Evolutionary conservation across 805 yeast species (phyloP).

Genomic region (Kluyveromyces siamensis): DNA sequence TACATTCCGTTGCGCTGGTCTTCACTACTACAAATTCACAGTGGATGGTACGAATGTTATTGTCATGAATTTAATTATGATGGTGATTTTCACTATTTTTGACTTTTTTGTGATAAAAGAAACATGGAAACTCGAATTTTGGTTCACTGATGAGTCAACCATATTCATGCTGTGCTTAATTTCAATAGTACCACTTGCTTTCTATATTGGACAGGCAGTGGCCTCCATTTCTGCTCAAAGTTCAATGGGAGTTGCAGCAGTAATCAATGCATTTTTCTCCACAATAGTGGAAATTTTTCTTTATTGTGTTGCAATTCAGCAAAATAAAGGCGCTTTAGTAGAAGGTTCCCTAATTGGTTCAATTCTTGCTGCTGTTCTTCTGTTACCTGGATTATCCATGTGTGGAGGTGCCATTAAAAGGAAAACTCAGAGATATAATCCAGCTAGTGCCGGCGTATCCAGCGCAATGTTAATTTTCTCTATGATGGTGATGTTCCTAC

Average conservation of each 20-base stretch:
- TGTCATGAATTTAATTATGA: conserved; percentile 70
- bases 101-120: conserved; percentile 63
- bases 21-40: conserved; percentile 91
- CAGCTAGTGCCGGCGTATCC: conserved; percentile 93
- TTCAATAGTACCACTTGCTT: conserved; percentile 88
- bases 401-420: conserved; percentile 92
- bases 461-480: conserved; percentile 93
- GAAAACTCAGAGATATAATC: conserved; percentile 92
- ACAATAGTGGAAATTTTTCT: conserved; percentile 89
- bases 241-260: conserved; percentile 98
- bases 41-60: conserved; percentile 94
- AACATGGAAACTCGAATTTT: conserved; percentile 25
- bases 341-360: conserved; percentile 96
- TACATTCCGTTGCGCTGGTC: conserved; percentile 86
- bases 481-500: conserved; percentile 83
- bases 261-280: conserved; percentile 93
- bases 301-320: conserved; percentile 83
- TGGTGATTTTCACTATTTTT: conserved; percentile 73
- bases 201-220: conserved; percentile 98
- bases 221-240: conserved; percentile 98
- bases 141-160: conserved; percentile 47
- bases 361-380: conserved; percentile 80
- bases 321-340: conserved; percentile 78
- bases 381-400: conserved; percentile 93
- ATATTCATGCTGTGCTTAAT: conserved; percentile 69